Evolutionary conservation across 2,329 filamentous ascomycete genomes (phyloP).

Genomic region (Aspergillus sergii): DNA sequence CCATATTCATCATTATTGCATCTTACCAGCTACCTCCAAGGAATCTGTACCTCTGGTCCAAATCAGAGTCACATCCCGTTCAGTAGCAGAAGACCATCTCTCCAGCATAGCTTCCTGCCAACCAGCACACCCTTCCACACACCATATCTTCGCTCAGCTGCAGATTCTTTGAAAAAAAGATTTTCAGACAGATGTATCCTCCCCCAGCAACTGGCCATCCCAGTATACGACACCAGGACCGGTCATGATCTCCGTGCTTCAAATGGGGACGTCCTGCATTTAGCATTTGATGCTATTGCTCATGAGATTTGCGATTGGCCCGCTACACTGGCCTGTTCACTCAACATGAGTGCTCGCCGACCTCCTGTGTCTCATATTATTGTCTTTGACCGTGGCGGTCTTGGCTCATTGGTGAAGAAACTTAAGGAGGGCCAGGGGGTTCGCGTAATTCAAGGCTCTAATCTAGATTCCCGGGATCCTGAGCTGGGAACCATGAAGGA

Average conservation of each 20-base stretch:
- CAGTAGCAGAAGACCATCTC: conserved; percentile 31
- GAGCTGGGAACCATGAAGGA: conserved; percentile 21
- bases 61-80: conserved; percentile 32
- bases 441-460: conserved; percentile 18
- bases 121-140: conserved; percentile 48
- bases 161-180: conserved; percentile 20
- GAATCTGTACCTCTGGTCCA: conserved; percentile 1
- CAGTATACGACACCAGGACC: conserved; percentile 36
- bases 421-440: conserved; percentile 19
- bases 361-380: conserved; percentile 16
- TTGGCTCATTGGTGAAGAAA: conserved; percentile 16
- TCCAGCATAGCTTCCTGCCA: conserved; percentile 39
- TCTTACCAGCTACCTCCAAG: conserved; percentile 11
- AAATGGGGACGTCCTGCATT: conserved; percentile 12
- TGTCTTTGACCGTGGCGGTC: conserved; percentile 22
- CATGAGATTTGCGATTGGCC: conserved; percentile 23
- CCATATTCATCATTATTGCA: conserved; percentile 17
- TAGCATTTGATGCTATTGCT: conserved; percentile 19
- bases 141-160: conserved; percentile 32
- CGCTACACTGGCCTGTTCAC: conserved; percentile 5
- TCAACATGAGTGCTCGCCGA: neutral
- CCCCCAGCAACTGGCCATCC: conserved; percentile 24
- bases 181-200: conserved; percentile 11
- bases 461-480: conserved; percentile 19
- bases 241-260: conserved; percentile 29